Percentiles rank a stretch among this genome's conserved stretches.
Evolutionary conservation across 1,139 yeast species (phyloP).

Genomic region (Sugiyamaella novakii): DNA sequence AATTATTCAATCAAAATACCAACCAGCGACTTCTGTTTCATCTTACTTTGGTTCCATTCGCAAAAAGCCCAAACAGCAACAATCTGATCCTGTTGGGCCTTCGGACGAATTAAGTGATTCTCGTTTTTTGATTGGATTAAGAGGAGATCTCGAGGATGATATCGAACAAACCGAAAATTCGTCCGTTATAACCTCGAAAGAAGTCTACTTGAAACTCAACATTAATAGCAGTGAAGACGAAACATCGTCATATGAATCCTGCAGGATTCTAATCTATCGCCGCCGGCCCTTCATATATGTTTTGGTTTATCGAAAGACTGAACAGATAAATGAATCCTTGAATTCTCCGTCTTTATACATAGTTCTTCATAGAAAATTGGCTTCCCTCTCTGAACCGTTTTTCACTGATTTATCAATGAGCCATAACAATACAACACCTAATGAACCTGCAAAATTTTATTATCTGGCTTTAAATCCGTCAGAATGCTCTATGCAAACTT

Average conservation of each 20-base stretch:
- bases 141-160: conserved; percentile 30
- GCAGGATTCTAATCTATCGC: conserved; percentile 33
- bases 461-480: conserved; percentile 32
- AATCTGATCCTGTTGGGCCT: conserved; percentile 13
- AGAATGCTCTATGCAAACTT: conserved; percentile 28
- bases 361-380: conserved; percentile 35
- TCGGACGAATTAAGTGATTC: conserved; percentile 33
- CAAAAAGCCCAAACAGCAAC: background rate
- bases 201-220: conserved; percentile 15
- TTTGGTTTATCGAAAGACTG: conserved; percentile 26
- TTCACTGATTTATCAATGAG: conserved; percentile 29
- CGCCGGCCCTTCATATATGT: conserved; percentile 36
- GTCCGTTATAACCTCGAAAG: conserved; percentile 12
- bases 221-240: conserved; percentile 1
- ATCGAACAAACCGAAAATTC: background rate
- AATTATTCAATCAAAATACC: background rate
- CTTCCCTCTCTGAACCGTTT: conserved; percentile 37
- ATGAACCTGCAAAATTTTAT: conserved; percentile 29
- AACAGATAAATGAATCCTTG: conserved; percentile 2
- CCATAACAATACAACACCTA: conserved; percentile 12
- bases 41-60: conserved; percentile 4
- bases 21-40: background rate
- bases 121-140: conserved; percentile 33
- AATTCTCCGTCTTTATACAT: conserved; percentile 27
- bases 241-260: conserved; percentile 6